Base-by-base conservation (phyloP, 1,139 yeast species). In the Yamadazyma conglobata region DNA sequence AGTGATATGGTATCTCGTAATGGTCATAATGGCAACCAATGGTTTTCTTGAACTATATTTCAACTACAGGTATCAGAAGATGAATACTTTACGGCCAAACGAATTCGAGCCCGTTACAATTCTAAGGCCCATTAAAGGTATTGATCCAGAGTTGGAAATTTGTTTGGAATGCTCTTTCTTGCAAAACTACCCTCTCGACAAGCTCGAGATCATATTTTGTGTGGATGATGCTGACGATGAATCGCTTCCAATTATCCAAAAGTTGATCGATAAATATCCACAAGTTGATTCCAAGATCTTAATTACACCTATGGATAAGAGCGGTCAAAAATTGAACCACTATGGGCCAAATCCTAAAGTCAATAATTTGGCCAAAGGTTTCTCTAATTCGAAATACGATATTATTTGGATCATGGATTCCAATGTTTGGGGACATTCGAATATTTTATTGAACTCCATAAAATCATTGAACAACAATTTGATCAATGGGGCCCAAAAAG, bases 281-380 rank as follows among this genome's bases (percentile, higher is more conserved):
- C 49, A 65, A 4, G 64, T 79, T 4, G 79, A 82, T 47, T 72
- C 88, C 13, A 64, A 66, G 33, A 60, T 87, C 5, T 52, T 86
- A 37, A 54, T 82, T 2, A 75, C 71, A 15, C 58, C 57, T 28
- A 48, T 51, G 12, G 42, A 43, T 17, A 54, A 66, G 14, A 56
- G 60, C 22, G 60, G 55, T 2, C 29, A 29, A 6, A 36, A 40
- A 6, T 54, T 55, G 20, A 77, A 70, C 33, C 70, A 71, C 43
- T 81, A 64, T 46, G 96, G 95, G 1, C 94, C 95, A 3, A 87
- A 87, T 48, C 96, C 96, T 8, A 87, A 87, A 55, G 85, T 87
- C 34, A 86, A 86, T 57, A 87, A 87, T 54, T 63, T 87, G 28
- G 77, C 89, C 12, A 84, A 84, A 52, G 95, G 95, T 3, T 85